Evolutionary conservation across 2,329 filamentous ascomycete species (phyloP), one percentile per base, ranked within the genome.

Genomic region (Microcyclospora tardicrescens): DNA sequence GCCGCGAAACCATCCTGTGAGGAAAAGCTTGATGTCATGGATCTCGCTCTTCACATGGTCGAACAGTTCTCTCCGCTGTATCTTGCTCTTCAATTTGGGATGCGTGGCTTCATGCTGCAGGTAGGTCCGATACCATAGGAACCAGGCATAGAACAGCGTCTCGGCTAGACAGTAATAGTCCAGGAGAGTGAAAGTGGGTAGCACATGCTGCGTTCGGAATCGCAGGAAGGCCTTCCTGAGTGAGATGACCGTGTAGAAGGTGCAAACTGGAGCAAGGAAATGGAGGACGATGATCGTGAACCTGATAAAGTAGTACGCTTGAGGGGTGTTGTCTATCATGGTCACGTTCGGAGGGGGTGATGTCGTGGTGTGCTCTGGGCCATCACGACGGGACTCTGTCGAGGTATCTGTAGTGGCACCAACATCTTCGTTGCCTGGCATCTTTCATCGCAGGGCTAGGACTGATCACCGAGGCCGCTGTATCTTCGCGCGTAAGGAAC

Each of bases 1-100:
- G 27, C 72, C 73, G n/a, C 76, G 63, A 46, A 83, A 82, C 80
- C 80, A 84, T 43, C 67, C 65, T 35, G 61, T 65, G 32, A 84
- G 46, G 50, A 80, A 84, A 15, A 57, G 57, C 38, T 73, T 69
- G 0, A 65, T 61, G 44, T 76, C 68, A 1, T 70, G 61, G 3
- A 79, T 65, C 47, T 71, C 73, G 27, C 60, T 61, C 42, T 71
- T 62, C 56, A 74, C 76, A 30, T 66, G 66, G 36, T 66, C 57
- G 51, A 82, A 80, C 2, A 84, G 60, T 1, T 57, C 63, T 32
- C 62, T 59, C 16, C 79, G 67, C 37, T 75, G 64, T 5, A 66
- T 53, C 28, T 58, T 61, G 1, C 65, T 60, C 9, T 69, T 54
- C 1, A 59, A 46, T 6, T 61, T 56, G 1, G 72, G 73, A 54